These are phyloP conservation scores for Lumnitzera racemosa DNA, from an alignment of 345 rosid genomes.

Conservation along the genomic window DNA sequence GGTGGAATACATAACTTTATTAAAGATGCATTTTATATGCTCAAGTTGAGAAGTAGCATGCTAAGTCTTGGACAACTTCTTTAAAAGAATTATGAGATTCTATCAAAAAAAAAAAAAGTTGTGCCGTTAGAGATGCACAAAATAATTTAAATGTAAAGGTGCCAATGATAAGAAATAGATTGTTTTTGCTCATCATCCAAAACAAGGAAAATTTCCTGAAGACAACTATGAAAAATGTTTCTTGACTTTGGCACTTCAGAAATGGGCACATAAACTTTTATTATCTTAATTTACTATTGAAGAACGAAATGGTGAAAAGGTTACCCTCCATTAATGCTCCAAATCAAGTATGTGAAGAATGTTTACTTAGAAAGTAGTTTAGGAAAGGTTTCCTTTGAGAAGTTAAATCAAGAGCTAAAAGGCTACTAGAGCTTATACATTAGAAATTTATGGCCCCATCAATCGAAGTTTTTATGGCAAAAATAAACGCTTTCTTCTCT, in stretches of 20 bases:
- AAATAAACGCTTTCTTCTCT: background rate
- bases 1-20: background rate
- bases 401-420: background rate
- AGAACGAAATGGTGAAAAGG: no score
- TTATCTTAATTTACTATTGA: background rate
- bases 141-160: background rate
- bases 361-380: background rate
- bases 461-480: background rate
- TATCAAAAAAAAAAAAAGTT: background rate
- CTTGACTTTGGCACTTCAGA: background rate
- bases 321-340: no score
- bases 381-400: background rate
- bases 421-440: background rate
- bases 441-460: background rate
- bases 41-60: background rate
- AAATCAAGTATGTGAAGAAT: background rate
- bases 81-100: background rate
- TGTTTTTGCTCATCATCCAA: background rate
- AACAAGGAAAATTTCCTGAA: background rate
- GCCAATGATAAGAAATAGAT: no score
- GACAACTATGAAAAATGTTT: background rate
- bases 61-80: background rate
- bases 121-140: background rate
- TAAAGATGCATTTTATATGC: constrained; percentile 4
- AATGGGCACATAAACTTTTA: constrained; percentile 2